Conservation (phyloP, 208 protist genomes). For the Leishmania martiniquensis region DNA sequence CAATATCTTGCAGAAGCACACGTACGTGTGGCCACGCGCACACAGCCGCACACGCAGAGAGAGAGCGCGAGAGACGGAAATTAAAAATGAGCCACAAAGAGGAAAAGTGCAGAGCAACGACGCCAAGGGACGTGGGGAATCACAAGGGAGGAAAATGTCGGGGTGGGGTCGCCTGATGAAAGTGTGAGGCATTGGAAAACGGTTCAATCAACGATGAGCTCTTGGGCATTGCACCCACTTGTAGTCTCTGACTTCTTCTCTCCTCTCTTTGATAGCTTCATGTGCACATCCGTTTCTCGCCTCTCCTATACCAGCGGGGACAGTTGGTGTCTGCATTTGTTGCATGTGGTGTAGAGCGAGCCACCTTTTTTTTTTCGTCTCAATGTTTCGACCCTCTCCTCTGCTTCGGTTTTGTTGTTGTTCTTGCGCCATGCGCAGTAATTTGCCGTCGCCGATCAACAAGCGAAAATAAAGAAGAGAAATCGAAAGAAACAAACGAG, state of each 20-base stretch:
- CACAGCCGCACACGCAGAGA: conserved; percentile 3
- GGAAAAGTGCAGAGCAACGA: background rate
- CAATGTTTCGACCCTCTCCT: background rate
- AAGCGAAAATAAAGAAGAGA: background rate
- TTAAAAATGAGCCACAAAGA: conserved; percentile 13
- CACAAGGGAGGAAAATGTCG: background rate
- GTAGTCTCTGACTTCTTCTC: background rate
- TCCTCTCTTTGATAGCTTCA: background rate
- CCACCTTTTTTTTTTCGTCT: background rate
- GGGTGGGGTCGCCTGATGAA: background rate
- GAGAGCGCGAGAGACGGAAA: background rate
- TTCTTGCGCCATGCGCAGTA: background rate
- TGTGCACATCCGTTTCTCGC: background rate
- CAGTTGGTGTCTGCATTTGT: background rate
- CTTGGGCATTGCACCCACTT: background rate
- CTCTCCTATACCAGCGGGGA: background rate
- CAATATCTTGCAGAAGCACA: conserved; percentile 4
- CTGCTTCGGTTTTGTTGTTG: background rate
- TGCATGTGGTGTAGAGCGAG: background rate
- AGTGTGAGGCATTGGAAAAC: background rate
- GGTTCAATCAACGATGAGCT: background rate
- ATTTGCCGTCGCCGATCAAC: background rate
- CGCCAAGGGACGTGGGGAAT: conserved; percentile 3
- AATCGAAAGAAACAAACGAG: conserved; percentile 3
- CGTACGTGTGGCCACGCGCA: conserved; percentile 6